Conservation (phyloP, 345 rosid genomes). For the Streptanthus diversifolius region DNA sequence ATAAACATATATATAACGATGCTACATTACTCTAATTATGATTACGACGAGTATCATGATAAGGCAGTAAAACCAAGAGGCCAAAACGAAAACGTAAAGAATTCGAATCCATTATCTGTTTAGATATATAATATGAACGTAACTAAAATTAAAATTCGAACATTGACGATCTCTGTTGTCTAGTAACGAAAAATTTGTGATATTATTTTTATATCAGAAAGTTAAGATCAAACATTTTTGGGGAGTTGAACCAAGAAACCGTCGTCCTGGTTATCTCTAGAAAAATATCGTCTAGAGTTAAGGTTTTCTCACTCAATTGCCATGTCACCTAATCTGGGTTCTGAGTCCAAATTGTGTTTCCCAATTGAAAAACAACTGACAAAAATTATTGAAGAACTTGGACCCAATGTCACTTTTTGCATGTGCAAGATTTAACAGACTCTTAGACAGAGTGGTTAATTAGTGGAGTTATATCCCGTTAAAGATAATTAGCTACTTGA, state of each 20-base stretch:
- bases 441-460: not conserved
- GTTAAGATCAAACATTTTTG: not conserved
- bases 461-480: not conserved
- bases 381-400: conserved; percentile 24
- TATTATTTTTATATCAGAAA: not conserved
- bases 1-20: conserved; percentile 1
- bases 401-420: conserved; percentile 22
- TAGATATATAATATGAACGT: not conserved
- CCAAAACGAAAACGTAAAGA: conserved; percentile 9
- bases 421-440: conserved; percentile 19
- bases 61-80: not conserved
- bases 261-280: not conserved
- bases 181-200: not conserved
- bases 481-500: conserved; percentile 3
- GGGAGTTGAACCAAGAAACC: not conserved
- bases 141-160: not conserved
- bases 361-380: conserved; percentile 12
- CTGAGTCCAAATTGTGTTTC: conserved; percentile 1
- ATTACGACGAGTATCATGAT: not conserved
- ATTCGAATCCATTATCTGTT: not conserved
- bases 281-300: not conserved
- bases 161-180: not conserved
- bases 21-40: not conserved
- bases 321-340: conserved; percentile 21
- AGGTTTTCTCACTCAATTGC: not conserved